Percentiles rank a stretch among this genome's conserved stretches.
Evolutionary conservation across 1,139 yeast species (phyloP).

Genomic region (Magnusiomyces ingens): DNA sequence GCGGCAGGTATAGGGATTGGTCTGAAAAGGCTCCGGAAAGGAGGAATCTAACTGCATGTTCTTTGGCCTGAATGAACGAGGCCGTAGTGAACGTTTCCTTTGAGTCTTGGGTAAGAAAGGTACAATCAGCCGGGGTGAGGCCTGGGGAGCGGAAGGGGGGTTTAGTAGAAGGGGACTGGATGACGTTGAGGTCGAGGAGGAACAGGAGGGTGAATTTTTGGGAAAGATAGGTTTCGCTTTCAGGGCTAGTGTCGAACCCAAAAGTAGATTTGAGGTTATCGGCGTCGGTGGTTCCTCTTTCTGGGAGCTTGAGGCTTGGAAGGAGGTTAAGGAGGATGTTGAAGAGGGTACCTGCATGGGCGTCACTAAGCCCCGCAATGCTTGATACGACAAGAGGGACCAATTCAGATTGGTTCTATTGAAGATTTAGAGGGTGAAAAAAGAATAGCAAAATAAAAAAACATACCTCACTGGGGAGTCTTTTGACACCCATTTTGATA

Average conservation of each 20-base stretch:
- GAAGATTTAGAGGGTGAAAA: conserved; percentile 5
- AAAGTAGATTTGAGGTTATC: conserved; percentile 31
- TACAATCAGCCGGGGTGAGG: conserved; percentile 46
- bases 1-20: conserved; percentile 31
- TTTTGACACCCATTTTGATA: conserved; percentile 56
- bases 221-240: conserved; percentile 41
- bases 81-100: conserved; percentile 53
- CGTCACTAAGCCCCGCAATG: conserved; percentile 36
- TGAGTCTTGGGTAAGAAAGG: conserved; percentile 61
- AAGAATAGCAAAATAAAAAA: conserved; percentile 12
- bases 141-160: conserved; percentile 49
- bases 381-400: conserved; percentile 46
- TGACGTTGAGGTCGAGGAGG: conserved; percentile 38
- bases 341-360: conserved; percentile 55
- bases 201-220: conserved; percentile 50
- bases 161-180: conserved; percentile 5
- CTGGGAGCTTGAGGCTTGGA: conserved; percentile 45
- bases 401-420: conserved; percentile 27
- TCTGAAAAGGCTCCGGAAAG: conserved; percentile 37
- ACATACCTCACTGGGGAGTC: conserved; percentile 16
- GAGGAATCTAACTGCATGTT: conserved; percentile 38
- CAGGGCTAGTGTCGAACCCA: conserved; percentile 26
- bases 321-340: conserved; percentile 53
- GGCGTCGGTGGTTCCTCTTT: conserved; percentile 41
- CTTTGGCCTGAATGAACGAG: conserved; percentile 38